Evolutionary conservation across 768 basidiomycete genomes (phyloP).

Genomic region (Lyophyllum atratum): DNA sequence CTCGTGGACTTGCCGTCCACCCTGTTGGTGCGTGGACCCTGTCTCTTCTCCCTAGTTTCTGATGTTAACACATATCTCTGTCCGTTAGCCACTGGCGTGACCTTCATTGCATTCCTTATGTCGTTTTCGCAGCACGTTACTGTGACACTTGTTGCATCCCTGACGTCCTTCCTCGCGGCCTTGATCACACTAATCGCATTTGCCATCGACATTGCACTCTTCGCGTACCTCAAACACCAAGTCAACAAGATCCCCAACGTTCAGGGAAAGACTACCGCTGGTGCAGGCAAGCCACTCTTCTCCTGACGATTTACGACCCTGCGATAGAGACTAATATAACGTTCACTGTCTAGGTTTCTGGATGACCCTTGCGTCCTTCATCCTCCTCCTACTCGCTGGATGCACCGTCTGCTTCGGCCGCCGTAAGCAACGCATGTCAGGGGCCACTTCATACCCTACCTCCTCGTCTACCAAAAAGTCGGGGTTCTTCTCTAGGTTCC

Average conservation of each 20-base stretch:
- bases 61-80: background rate
- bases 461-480: slow-evolving; percentile 21
- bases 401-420: slow-evolving; percentile 74
- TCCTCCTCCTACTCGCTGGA: slow-evolving; percentile 65
- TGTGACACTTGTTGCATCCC: slow-evolving; percentile 61
- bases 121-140: slow-evolving; percentile 60
- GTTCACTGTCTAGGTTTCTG: slow-evolving; percentile 57
- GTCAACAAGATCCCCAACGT: slow-evolving; percentile 50
- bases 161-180: slow-evolving; percentile 73
- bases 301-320: background rate
- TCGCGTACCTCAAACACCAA: slow-evolving; percentile 58
- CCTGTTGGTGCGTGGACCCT: slow-evolving; percentile 60
- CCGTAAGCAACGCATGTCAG: slow-evolving; percentile 52
- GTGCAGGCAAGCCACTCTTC: slow-evolving; percentile 52
- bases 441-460: slow-evolving; percentile 37
- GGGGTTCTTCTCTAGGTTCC: slow-evolving; percentile 40
- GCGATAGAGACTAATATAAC: background rate
- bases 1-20: slow-evolving; percentile 72
- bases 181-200: slow-evolving; percentile 71
- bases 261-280: slow-evolving; percentile 51
- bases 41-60: background rate
- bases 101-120: slow-evolving; percentile 64
- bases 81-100: slow-evolving; percentile 48
- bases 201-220: slow-evolving; percentile 76
- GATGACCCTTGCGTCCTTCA: slow-evolving; percentile 68